Conservation (phyloP, 306 rosid genomes). For the Erythrophleum fordii region DNA sequence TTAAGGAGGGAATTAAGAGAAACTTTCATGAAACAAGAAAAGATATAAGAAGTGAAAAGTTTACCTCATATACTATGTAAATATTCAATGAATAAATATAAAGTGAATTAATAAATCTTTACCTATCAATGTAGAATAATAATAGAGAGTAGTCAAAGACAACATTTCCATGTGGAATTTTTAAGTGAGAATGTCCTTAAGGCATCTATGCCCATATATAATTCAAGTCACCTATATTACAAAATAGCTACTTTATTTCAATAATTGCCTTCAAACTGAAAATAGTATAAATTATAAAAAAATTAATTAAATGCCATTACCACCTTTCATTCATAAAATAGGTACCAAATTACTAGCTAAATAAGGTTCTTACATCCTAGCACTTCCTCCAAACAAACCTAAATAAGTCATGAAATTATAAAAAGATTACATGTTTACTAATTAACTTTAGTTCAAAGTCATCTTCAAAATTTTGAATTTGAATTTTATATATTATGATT, state of each 20-base stretch:
- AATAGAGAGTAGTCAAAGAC: constrained; percentile 33
- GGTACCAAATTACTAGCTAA: background rate
- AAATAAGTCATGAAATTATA: background rate
- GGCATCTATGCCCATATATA: constrained; percentile 33
- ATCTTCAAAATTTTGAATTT: no score
- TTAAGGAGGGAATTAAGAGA: no score
- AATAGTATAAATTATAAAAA: background rate
- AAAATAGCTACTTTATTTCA: background rate
- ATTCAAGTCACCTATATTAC: background rate
- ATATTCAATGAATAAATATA: no score
- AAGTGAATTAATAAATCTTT: no score
- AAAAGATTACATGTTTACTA: no score
- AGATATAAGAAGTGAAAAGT: no score
- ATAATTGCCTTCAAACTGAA: background rate
- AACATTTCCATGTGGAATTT: constrained; percentile 36
- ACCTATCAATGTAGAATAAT: no score
- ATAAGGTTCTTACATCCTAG: constrained; percentile 4
- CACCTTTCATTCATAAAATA: background rate
- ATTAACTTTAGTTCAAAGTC: no score
- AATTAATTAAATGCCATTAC: background rate
- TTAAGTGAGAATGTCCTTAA: constrained; percentile 29
- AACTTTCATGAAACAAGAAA: no score
- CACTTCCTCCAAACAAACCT: background rate
- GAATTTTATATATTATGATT: no score
- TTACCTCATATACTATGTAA: no score